Conservation (phyloP, 106 monocot genomes). For the Xerophyta viscosa region DNA sequence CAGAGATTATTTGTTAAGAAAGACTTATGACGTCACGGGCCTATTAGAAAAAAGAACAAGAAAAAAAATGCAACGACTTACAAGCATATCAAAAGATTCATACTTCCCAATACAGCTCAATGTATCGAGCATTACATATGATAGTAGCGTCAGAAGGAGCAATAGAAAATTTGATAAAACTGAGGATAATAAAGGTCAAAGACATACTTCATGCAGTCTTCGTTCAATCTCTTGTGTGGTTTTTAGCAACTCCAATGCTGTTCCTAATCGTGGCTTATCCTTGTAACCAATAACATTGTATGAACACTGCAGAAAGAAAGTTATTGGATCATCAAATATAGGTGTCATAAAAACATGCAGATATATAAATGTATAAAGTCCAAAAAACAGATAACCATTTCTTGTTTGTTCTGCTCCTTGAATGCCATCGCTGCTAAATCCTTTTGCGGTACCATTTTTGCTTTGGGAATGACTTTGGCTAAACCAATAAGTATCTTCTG, state of each 20-base stretch:
- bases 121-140: too few relatives aligned
- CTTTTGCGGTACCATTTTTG: constrained; percentile 36
- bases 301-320: constrained; percentile 36
- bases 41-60: too few relatives aligned
- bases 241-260: constrained; percentile 58
- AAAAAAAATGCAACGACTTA: too few relatives aligned
- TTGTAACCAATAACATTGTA: constrained; percentile 86
- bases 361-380: too few relatives aligned
- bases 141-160: too few relatives aligned
- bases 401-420: constrained; percentile 33
- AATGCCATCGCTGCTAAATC: constrained; percentile 44
- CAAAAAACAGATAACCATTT: constrained; percentile 14
- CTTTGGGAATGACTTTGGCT: constrained; percentile 29
- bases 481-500: constrained; percentile 20
- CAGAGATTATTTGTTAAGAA: too few relatives aligned
- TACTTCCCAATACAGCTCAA: too few relatives aligned
- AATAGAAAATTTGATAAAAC: not conserved
- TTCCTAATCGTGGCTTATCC: constrained; percentile 77
- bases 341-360: too few relatives aligned
- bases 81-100: too few relatives aligned
- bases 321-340: too few relatives aligned
- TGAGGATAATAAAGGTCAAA: not conserved
- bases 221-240: constrained; percentile 77
- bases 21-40: too few relatives aligned
- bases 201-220: constrained; percentile 68